A percentile compares a stretch with the other conserved stretches of the same genome.
Evolutionary conservation across 495 filamentous ascomycete genomes (phyloP).

Genomic region (Parmelia sp.): DNA sequence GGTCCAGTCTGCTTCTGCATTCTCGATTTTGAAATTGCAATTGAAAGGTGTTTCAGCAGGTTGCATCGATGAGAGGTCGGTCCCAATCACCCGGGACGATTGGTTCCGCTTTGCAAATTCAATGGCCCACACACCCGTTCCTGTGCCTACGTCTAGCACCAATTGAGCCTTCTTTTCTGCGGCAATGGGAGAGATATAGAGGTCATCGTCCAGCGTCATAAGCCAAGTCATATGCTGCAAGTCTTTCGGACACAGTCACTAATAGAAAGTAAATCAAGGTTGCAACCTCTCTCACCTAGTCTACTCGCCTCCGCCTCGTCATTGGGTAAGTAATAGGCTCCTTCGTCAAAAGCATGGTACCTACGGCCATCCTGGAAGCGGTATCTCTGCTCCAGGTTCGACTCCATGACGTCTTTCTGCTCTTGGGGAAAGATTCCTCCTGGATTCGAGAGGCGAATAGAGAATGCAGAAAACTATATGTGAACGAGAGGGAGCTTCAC

Average conservation of each 20-base stretch:
- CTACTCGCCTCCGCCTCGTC: neutral
- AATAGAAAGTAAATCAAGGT: neutral
- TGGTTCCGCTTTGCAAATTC: neutral
- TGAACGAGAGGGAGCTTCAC: neutral
- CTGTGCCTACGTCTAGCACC: neutral
- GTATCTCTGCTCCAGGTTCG: neutral
- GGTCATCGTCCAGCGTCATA: neutral
- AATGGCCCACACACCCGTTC: neutral
- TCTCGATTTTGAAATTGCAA: neutral
- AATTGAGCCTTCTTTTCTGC: neutral
- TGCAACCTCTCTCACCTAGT: neutral
- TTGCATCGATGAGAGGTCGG: neutral
- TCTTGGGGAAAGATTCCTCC: neutral
- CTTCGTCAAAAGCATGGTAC: neutral
- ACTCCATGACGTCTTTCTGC: neutral
- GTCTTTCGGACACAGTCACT: neutral
- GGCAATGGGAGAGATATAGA: neutral
- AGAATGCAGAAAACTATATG: neutral
- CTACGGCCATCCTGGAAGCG: neutral
- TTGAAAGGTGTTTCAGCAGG: neutral
- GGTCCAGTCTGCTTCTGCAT: neutral
- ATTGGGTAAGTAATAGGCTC: neutral
- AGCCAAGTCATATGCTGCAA: neutral
- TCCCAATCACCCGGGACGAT: neutral
- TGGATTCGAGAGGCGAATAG: neutral